Base-by-base conservation (phyloP, 208 protist species). In the Acanthamoeba triangularis region DNA sequence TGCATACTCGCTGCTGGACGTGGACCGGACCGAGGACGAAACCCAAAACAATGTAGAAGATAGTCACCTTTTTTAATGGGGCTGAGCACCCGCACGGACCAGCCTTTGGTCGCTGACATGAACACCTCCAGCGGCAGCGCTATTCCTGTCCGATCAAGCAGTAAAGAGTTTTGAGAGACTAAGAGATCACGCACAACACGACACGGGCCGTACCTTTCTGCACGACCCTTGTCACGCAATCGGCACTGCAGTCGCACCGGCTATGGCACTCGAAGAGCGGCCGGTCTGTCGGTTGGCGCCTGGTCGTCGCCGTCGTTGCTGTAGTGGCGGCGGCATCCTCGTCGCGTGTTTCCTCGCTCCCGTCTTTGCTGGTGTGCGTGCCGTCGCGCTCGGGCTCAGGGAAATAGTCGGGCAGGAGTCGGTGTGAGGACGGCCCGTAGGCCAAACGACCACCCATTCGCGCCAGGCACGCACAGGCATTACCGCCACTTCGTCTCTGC, bases 81-180 rank as follows among this genome's bases (percentile, higher is more conserved):
- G 11, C 23, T 33, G 8, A 78, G 52, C 20, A 67, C 41, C 6
- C 74, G 41, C 72, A 94, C 69, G 47, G 33, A 6, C 91, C 91
- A 94, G n/a, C 91, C 91, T 52, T 94, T 94, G 33, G 28, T 33
- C 33, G 47, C 33, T 0, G 11, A 47, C 30, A 13, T 6, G 35
- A 63, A 94, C 30, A 84, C 74, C n/a, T 82, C 85, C 85, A 92
- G 59, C n/a, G 56, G 85, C 6, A 82, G 23, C 74, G 44, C 5
- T 7, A 82, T 54, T 0, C 37, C 37, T 44, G 74, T 16, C 7
- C 2, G n/a, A n/a, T n/a, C n/a, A n/a, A 11, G 37, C 3, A 18
- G 56, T 13, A 63, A 20, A 63, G 16, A 7, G 52, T 20, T n/a
- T n/a, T n/a, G 56, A 63, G 56, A 20, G 37, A 41, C 37, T 1